Evolutionary conservation across 176 grass and related monocot species (phyloP).

Genomic region (Cenchrus americanus): DNA sequence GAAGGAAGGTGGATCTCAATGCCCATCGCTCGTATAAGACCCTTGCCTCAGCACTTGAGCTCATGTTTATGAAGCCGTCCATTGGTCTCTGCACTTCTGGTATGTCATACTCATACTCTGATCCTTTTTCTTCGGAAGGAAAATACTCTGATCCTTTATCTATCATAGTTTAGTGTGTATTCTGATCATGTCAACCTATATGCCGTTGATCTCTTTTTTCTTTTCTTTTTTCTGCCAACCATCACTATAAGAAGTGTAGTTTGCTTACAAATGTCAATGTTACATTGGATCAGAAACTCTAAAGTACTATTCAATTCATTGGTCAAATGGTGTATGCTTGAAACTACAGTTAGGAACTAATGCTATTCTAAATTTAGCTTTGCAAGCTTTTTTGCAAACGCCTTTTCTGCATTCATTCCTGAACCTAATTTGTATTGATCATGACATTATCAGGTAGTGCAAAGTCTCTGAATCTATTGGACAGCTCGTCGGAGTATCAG

Average conservation of each 20-base stretch:
- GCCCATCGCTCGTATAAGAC: slow-evolving; percentile 64
- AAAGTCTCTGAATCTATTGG: slow-evolving; percentile 57
- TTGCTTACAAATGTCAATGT: neutral
- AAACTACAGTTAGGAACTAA: neutral
- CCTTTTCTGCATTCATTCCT: neutral
- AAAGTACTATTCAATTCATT: neutral
- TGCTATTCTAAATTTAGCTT: neutral
- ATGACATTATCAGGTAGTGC: slow-evolving; percentile 44
- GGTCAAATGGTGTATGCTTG: neutral
- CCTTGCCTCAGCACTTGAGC: slow-evolving; percentile 72
- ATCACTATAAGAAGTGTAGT: neutral
- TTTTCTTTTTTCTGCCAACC: neutral
- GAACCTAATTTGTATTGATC: neutral
- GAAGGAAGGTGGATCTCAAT: slow-evolving; percentile 80
- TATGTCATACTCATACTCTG: slow-evolving; percentile 27
- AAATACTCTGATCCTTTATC: neutral
- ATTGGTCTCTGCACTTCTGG: slow-evolving; percentile 37
- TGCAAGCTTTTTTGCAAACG: neutral
- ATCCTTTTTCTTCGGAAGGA: neutral
- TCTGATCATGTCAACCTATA: neutral
- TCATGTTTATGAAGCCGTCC: slow-evolving; percentile 74
- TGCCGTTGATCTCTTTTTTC: neutral
- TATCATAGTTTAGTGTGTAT: neutral
- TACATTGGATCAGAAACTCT: neutral
- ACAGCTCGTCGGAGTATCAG: slow-evolving; percentile 63